Conservation (phyloP, 306 rosid genomes). For the Acmispon strigosus region DNA sequence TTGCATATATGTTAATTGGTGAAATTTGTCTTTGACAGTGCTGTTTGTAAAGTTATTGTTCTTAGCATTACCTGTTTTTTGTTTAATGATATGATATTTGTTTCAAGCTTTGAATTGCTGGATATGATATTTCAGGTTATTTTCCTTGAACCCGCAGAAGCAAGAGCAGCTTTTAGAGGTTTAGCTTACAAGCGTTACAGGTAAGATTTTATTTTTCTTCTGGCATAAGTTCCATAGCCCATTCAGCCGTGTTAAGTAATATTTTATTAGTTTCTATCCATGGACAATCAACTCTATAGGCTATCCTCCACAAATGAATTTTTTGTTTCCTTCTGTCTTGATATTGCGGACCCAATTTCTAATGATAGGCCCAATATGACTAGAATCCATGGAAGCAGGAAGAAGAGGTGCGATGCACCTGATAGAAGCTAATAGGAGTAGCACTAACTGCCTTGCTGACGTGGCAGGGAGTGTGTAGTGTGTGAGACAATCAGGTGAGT, state of each 20-base stretch:
- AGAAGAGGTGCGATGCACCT: too few species aligned
- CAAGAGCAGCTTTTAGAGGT: slow-evolving; percentile 79
- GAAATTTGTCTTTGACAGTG: background rate
- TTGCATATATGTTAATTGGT: background rate
- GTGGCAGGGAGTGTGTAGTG: too few species aligned
- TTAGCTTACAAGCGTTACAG: slow-evolving; percentile 81
- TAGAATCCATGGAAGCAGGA: too few species aligned
- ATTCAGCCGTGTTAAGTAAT: slow-evolving; percentile 25
- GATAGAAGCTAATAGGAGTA: too few species aligned
- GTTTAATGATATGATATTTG: slow-evolving; percentile 5
- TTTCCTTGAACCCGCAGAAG: slow-evolving; percentile 77
- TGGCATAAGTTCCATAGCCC: background rate
- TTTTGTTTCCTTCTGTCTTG: slow-evolving; percentile 3
- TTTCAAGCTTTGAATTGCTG: slow-evolving; percentile 18
- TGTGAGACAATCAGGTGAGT: too few species aligned
- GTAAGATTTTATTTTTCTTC: slow-evolving; percentile 42
- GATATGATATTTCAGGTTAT: slow-evolving; percentile 61
- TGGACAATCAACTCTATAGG: background rate
- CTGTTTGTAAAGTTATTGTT: background rate
- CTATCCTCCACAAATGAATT: background rate
- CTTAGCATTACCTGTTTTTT: background rate
- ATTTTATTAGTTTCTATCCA: slow-evolving; percentile 8
- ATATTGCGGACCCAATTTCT: too few species aligned
- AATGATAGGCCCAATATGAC: too few species aligned
- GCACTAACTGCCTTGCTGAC: too few species aligned